Evolutionary conservation across 2,329 filamentous ascomycete genomes (phyloP).

Genomic region (Coniochaeta sp.): DNA sequence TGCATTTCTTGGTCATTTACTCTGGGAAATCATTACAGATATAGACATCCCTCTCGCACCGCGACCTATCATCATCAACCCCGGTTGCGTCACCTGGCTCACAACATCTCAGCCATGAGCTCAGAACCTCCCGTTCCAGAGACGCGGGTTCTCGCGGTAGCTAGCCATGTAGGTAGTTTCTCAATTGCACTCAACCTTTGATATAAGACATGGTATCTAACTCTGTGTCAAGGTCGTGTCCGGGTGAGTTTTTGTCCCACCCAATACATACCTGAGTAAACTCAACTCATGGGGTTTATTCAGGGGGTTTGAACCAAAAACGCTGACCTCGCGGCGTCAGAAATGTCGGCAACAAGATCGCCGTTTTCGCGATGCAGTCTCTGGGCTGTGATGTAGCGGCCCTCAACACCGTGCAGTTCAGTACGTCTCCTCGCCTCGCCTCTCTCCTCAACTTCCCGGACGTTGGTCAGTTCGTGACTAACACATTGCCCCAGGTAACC

Average conservation of each 20-base stretch:
- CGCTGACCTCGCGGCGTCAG: slow-evolving; percentile 38
- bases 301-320: slow-evolving; percentile 2
- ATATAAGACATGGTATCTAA: slow-evolving; percentile 11
- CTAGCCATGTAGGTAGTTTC: slow-evolving; percentile 80
- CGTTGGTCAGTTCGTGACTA: too few species aligned
- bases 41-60: background rate
- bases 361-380: slow-evolving; percentile 87
- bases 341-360: slow-evolving; percentile 97
- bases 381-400: slow-evolving; percentile 90
- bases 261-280: slow-evolving; percentile 6
- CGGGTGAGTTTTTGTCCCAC: slow-evolving; percentile 48
- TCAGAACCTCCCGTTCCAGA: slow-evolving; percentile 42
- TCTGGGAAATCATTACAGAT: too few species aligned
- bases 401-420: slow-evolving; percentile 96
- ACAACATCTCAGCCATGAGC: slow-evolving; percentile 22
- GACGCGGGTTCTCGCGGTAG: slow-evolving; percentile 72
- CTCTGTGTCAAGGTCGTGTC: slow-evolving; percentile 55
- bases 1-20: too few species aligned
- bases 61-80: background rate
- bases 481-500: slow-evolving; percentile 61
- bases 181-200: background rate
- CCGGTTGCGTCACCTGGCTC: background rate
- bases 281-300: background rate
- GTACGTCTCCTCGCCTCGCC: slow-evolving; percentile 57
- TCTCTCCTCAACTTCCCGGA: too few species aligned